Percentiles rank a stretch among this genome's conserved stretches.
Evolutionary conservation across 202 grass and related monocot genomes (phyloP).

Genomic region (Eragrostis tef): DNA sequence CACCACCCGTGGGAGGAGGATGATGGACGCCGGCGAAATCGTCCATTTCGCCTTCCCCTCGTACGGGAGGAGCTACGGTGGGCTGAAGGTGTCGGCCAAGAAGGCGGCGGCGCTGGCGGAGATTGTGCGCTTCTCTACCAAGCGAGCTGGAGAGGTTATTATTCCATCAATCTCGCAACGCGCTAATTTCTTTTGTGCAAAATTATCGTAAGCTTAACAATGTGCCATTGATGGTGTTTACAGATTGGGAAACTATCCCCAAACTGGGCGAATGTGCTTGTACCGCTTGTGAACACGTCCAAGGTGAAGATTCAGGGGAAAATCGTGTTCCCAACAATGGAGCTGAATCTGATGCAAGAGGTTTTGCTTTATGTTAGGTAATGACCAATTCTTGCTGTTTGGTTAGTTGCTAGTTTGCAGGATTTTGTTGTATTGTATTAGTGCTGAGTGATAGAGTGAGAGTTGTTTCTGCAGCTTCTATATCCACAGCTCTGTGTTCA

Average conservation of each 20-base stretch:
- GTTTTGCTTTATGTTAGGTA: conserved; percentile 80
- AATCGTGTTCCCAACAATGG: conserved; percentile 49
- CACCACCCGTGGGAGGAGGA: conserved; percentile 65
- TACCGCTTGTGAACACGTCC: conserved; percentile 78
- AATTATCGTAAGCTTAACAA: background rate
- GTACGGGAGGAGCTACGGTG: conserved; percentile 31
- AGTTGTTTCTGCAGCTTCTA: conserved; percentile 64
- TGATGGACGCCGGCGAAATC: conserved; percentile 68
- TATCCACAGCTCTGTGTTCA: conserved; percentile 78
- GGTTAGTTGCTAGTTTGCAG: background rate
- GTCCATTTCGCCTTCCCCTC: conserved; percentile 83
- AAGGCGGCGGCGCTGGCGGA: conserved; percentile 53
- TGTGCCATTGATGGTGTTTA: conserved; percentile 1
- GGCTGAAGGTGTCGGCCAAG: conserved; percentile 52
- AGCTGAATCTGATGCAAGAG: conserved; percentile 78
- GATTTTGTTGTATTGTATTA: background rate
- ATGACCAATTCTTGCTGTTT: background rate
- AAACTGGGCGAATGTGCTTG: conserved; percentile 73
- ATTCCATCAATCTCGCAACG: background rate
- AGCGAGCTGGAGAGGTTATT: conserved; percentile 74
- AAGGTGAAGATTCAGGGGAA: conserved; percentile 78
- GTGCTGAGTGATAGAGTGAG: background rate
- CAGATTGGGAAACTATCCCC: conserved; percentile 77
- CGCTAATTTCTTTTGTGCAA: background rate
- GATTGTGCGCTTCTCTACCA: conserved; percentile 90